These are phyloP conservation scores for Xylaria palmicola DNA, from an alignment of 495 filamentous ascomycete species.

Conservation along the genomic window DNA sequence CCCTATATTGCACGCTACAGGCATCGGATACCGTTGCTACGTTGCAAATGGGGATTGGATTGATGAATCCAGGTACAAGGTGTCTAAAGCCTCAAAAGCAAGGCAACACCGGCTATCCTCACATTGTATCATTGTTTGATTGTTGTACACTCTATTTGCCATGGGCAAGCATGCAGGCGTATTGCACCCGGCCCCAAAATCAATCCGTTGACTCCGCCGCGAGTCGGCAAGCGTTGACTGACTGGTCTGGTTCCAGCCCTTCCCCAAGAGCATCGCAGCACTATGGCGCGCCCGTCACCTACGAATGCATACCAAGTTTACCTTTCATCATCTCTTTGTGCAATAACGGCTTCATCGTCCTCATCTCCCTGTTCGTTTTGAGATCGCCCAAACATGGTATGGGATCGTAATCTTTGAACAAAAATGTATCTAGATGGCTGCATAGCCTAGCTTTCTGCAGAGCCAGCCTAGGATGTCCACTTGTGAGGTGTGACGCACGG, in stretches of 20 bases:
- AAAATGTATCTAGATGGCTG: not conserved
- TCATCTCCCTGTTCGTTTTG: not conserved
- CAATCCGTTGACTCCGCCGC: not conserved
- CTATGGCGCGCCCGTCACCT: not conserved
- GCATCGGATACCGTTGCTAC: constrained; percentile 2
- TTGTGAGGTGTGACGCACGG: not conserved
- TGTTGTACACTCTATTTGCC: constrained; percentile 16
- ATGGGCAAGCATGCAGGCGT: not conserved
- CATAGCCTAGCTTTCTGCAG: not conserved
- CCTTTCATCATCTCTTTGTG: not conserved
- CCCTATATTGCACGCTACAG: constrained; percentile 2
- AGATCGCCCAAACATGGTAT: not conserved
- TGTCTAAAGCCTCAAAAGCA: constrained; percentile 6
- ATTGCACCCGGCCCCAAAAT: not conserved
- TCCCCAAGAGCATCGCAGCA: not conserved
- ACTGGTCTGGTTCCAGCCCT: not conserved
- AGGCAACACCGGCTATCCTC: constrained; percentile 7
- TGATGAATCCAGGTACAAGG: constrained; percentile 13
- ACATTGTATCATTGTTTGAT: constrained; percentile 18
- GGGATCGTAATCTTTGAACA: not conserved
- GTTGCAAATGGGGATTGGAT: constrained; percentile 11
- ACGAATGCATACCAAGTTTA: not conserved
- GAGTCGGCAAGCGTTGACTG: not conserved
- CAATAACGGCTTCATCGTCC: not conserved
- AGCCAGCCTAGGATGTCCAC: not conserved